Evolutionary conservation across 2,329 filamentous ascomycete genomes (phyloP), one percentile per base, ranked within the genome.

Genomic region (Pseudogymnoascus sp.): DNA sequence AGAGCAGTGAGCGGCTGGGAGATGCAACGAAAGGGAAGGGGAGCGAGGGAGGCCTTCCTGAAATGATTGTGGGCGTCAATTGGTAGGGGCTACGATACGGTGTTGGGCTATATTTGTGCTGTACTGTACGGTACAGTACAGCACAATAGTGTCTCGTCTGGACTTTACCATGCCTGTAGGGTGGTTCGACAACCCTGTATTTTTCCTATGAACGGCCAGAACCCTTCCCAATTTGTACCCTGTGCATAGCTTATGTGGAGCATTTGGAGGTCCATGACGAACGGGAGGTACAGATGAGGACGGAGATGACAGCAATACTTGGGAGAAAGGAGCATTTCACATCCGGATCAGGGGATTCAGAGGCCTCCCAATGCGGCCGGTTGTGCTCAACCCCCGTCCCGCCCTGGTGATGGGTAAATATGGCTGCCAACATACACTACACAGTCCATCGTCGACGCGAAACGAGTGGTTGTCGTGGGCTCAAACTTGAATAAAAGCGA

Each of bases 311-410:
- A 52, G 26, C 23, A 52, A 18, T 23, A 41, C 23, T 30, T 30
- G 26, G 26, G 26, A 30, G 45, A 23, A 52, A 52, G 45, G 45
- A 52, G n/a, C 45, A 52, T 12, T 52, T 52, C 45, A 52, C 45
- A 30, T 52, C 45, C 45, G 45, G 45, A 52, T 52, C 45, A 52
- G 45, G 45, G 45, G 45, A 52, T 52, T 52, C 45, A 52, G 26
- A 52, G 26, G 45, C 45, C 45, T 52, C 45, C 45, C 45, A 5
- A 52, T 52, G 45, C 45, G 45, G 45, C 45, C 23, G 26, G 45
- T 52, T n/a, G 26, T 52, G 45, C 45, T 15, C 19, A 26, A 6
- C n/a, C 15, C 41, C 26, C 45, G n/a, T 30, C 45, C 19, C 26
- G 45, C 21, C 26, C 13, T 45, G 39, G 13, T 23, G 37, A 9